Evolutionary conservation across 2,329 filamentous ascomycete species (phyloP).

Genomic region (Diaporthe sp.): DNA sequence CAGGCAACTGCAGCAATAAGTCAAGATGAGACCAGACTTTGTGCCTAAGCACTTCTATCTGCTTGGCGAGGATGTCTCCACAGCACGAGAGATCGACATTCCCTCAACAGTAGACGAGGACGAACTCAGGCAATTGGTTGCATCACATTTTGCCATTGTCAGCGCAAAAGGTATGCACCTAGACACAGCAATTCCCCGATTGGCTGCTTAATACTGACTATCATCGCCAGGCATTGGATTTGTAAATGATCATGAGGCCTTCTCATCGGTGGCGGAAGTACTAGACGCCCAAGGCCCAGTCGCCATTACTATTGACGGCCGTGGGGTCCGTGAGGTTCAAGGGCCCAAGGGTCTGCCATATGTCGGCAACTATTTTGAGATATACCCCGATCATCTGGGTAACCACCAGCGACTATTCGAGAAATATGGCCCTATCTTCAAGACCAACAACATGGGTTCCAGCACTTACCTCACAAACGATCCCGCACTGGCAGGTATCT

Average conservation of each 20-base stretch:
- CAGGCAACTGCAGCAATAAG: neutral
- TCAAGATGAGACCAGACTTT: slow-evolving; percentile 42
- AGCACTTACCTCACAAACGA: slow-evolving; percentile 62
- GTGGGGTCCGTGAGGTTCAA: slow-evolving; percentile 59
- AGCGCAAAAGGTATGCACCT: slow-evolving; percentile 49
- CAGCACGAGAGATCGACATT: slow-evolving; percentile 50
- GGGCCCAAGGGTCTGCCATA: slow-evolving; percentile 59
- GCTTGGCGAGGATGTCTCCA: slow-evolving; percentile 51
- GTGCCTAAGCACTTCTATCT: slow-evolving; percentile 53
- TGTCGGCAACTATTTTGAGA: slow-evolving; percentile 64
- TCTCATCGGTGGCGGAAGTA: slow-evolving; percentile 49
- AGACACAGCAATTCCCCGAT: neutral
- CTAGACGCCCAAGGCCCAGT: slow-evolving; percentile 46
- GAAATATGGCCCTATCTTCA: slow-evolving; percentile 62
- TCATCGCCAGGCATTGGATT: slow-evolving; percentile 49
- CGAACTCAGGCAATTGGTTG: slow-evolving; percentile 51
- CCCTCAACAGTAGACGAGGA: slow-evolving; percentile 47
- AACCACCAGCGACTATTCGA: slow-evolving; percentile 66
- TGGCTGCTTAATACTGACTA: neutral
- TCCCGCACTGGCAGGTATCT: slow-evolving; percentile 55
- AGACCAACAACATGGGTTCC: slow-evolving; percentile 62
- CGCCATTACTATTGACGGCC: slow-evolving; percentile 59
- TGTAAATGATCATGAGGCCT: slow-evolving; percentile 42
- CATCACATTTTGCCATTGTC: slow-evolving; percentile 55
- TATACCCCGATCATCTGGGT: slow-evolving; percentile 67